Evolutionary conservation across 257 asterid species (phyloP), one percentile per base, ranked within the genome.

Genomic region (Ilex aquifolium): DNA sequence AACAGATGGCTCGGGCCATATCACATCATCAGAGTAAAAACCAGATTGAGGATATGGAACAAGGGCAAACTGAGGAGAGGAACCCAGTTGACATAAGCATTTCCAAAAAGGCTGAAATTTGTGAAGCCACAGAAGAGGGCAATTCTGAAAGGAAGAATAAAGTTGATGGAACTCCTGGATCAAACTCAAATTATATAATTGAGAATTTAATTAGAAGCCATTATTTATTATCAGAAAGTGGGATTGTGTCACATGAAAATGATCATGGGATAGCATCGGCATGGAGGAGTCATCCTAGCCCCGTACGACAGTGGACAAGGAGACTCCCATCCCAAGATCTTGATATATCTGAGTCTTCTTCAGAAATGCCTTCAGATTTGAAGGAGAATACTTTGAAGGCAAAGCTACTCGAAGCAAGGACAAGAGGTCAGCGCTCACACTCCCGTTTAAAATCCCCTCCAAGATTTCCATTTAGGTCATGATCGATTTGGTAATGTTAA

Each of bases 1-100:
- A 82, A 54, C 89, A 82, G 60, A 79, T 74, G 80, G 84, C 76
- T 65, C 7, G 8, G 42, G 52, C 52, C 10, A 12, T 14, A 2
- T 46, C 52, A 46, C 52, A 46, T 46, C 6, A 46, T 46, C 12
- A 7, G 10, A 46, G 6, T 14, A 46, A 46, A 12, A 46, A 46
- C n/a, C 13, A 46, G 52, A 3, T 11, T 46, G 42, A 36, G 42
- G 27, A 21, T 21, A 21, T 21, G 27, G 42, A 36, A 36, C 42
- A 36, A 36, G 42, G 42, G 42, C 5, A 36, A 36, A 36, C 42
- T 36, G 42, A 7, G 42, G 42, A 2, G 42, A 8, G 42, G 42
- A 36, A 36, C 42, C 42, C 42, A 36, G 8, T 36, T 8, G 42
- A 36, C 5, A 36, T 1, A 36, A 36, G 42, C 42, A 36, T 36